Conservation (phyloP, 129 eudicot species). For the Smallanthus sonchifolius region DNA sequence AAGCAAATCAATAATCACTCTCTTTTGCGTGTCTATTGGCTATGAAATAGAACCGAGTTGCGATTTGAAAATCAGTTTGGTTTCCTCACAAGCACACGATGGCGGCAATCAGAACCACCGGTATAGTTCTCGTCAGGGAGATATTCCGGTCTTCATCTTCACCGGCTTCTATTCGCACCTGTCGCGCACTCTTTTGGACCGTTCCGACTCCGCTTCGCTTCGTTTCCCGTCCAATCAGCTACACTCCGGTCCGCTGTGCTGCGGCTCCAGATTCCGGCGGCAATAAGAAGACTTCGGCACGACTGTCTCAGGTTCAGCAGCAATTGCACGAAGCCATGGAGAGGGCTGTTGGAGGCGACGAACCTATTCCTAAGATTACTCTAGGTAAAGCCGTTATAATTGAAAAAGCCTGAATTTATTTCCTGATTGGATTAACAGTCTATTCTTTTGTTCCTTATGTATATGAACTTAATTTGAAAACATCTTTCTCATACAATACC, state of each 20-base stretch:
- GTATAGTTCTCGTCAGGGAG: conserved; percentile 29
- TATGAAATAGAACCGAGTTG: not conserved
- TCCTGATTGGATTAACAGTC: not conserved
- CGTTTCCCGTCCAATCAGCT: conserved; percentile 34
- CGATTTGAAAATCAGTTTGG: conserved; percentile 14
- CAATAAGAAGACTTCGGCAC: conserved; percentile 58
- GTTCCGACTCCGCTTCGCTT: conserved; percentile 1
- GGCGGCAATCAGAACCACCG: conserved; percentile 54
- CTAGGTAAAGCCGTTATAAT: conserved; percentile 41
- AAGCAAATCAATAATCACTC: not conserved
- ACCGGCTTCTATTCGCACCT: conserved; percentile 8
- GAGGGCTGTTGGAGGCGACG: conserved; percentile 56
- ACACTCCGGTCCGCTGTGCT: conserved; percentile 42
- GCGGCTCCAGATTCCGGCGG: conserved; percentile 48
- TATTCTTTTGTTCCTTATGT: not conserved
- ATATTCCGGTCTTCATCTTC: conserved; percentile 34
- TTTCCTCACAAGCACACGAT: conserved; percentile 17
- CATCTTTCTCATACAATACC: not conserved
- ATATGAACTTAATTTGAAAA: not conserved
- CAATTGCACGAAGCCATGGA: conserved; percentile 64
- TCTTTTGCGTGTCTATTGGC: not conserved
- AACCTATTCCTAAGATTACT: conserved; percentile 70
- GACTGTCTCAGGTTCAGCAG: conserved; percentile 73
- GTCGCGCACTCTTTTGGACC: conserved; percentile 12
- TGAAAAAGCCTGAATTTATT: not conserved